Percentiles rank a stretch among this genome's conserved stretches.
Evolutionary conservation across 1,284 basidiomycete genomes (phyloP).

Genomic region (Moesziomyces sp.): DNA sequence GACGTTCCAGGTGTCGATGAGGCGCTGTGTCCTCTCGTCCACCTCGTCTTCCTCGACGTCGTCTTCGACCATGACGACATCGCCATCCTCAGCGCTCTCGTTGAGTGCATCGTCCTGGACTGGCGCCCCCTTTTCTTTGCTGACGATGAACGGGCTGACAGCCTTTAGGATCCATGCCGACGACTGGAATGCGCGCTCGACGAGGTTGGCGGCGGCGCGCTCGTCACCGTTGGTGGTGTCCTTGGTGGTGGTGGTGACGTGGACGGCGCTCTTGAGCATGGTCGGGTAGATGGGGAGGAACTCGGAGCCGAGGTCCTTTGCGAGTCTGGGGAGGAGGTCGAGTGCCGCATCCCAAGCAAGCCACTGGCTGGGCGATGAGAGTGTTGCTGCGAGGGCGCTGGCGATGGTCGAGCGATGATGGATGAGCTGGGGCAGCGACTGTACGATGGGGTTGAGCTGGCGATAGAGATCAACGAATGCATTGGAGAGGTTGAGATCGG

Average conservation of each 20-base stretch:
- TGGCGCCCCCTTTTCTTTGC: slow-evolving; percentile 18
- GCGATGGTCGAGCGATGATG: slow-evolving; percentile 59
- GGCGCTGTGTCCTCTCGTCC: slow-evolving; percentile 31
- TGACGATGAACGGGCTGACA: slow-evolving; percentile 56
- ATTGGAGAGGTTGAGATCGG: slow-evolving; percentile 64
- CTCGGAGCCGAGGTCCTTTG: slow-evolving; percentile 61
- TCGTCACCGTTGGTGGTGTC: slow-evolving; percentile 60
- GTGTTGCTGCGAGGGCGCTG: slow-evolving; percentile 21
- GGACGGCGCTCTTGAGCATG: slow-evolving; percentile 54
- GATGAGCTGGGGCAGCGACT: slow-evolving; percentile 61
- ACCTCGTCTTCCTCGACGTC: slow-evolving; percentile 41
- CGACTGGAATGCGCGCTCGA: slow-evolving; percentile 63
- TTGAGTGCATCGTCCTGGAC: slow-evolving; percentile 5
- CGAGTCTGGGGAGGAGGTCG: slow-evolving; percentile 65
- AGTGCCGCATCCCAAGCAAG: slow-evolving; percentile 64
- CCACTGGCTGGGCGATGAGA: slow-evolving; percentile 37
- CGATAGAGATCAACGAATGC: slow-evolving; percentile 57
- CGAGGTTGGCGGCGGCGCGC: slow-evolving; percentile 58
- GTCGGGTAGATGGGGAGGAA: slow-evolving; percentile 63
- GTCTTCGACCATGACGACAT: slow-evolving; percentile 19
- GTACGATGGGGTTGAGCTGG: slow-evolving; percentile 44
- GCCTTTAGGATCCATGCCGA: slow-evolving; percentile 62
- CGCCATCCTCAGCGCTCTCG: background rate
- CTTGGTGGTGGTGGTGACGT: slow-evolving; percentile 58
- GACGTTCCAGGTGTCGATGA: slow-evolving; percentile 54